A percentile compares a stretch with the other conserved stretches of the same genome.
phyloP scores from a whole-genome alignment of 2,329 filamentous ascomycete genomes.

The Calonectria multiphialidica region DNA sequence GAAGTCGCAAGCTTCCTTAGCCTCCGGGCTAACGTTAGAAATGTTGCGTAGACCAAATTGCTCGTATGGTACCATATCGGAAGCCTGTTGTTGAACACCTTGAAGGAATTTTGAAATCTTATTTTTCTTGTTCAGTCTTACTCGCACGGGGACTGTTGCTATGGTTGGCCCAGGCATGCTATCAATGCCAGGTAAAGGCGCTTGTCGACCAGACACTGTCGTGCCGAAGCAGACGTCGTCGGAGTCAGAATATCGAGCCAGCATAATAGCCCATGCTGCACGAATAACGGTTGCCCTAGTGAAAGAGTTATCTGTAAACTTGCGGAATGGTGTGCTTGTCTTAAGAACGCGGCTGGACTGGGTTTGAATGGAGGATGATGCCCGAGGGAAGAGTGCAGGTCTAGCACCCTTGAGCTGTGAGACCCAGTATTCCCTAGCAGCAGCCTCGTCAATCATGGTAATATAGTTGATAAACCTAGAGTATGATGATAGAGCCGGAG shows the following conservation, averaged over 20 bases:
- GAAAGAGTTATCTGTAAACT: background rate
- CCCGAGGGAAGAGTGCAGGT: constrained; percentile 55
- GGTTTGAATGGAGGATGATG: constrained; percentile 58
- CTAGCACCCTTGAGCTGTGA: constrained; percentile 30
- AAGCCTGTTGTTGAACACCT: background rate
- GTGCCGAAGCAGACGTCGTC: constrained; percentile 42
- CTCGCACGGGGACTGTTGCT: constrained; percentile 31
- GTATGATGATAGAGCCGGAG: background rate
- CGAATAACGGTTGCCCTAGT: constrained; percentile 35
- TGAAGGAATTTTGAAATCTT: background rate
- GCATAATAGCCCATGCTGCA: constrained; percentile 46
- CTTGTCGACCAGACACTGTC: constrained; percentile 40
- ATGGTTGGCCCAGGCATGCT: constrained; percentile 34
- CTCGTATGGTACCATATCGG: constrained; percentile 4
- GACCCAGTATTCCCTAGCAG: background rate
- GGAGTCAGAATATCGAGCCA: constrained; percentile 39
- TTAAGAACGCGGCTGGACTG: constrained; percentile 55
- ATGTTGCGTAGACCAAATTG: constrained; percentile 14
- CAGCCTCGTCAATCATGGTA: background rate
- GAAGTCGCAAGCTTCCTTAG: constrained; percentile 10
- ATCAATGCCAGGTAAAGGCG: constrained; percentile 36
- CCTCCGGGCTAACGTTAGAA: background rate
- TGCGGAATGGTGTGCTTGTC: background rate
- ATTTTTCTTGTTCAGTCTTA: constrained; percentile 39
- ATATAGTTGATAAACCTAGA: background rate